A percentile compares a stretch with the other conserved stretches of the same genome.
Conservation (phyloP, 768 basidiomycete genomes). For the Tylopilus plumbeoviolaceoides region DNA sequence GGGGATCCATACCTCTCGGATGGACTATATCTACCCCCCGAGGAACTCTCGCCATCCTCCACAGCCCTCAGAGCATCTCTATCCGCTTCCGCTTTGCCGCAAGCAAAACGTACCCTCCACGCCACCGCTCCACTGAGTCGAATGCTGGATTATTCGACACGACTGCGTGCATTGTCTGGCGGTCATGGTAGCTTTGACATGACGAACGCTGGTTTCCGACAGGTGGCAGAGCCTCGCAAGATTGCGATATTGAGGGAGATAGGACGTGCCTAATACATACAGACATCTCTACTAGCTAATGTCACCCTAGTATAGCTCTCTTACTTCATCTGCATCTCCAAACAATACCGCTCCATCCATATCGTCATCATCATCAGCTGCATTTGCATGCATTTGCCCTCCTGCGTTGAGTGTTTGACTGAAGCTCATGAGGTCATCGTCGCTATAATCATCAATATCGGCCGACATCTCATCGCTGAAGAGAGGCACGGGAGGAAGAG, state of each 20-base stretch:
- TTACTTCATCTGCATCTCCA: slow-evolving; percentile 78
- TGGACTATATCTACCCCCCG: slow-evolving; percentile 71
- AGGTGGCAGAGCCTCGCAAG: slow-evolving; percentile 57
- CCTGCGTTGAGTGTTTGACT: slow-evolving; percentile 65
- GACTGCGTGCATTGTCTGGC: slow-evolving; percentile 75
- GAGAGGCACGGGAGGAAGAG: slow-evolving; percentile 40
- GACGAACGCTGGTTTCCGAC: slow-evolving; percentile 70
- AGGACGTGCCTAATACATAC: slow-evolving; percentile 52
- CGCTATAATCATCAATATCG: slow-evolving; percentile 33
- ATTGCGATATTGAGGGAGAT: slow-evolving; percentile 75
- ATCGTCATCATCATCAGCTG: slow-evolving; percentile 71
- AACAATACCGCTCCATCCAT: slow-evolving; percentile 71
- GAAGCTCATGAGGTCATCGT: slow-evolving; percentile 65
- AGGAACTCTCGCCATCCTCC: slow-evolving; percentile 71
- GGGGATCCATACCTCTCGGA: slow-evolving; percentile 48
- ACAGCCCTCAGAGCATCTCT: slow-evolving; percentile 28
- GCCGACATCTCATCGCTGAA: slow-evolving; percentile 35
- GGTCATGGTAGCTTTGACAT: slow-evolving; percentile 82
- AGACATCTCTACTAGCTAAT: slow-evolving; percentile 8
- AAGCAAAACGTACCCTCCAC: slow-evolving; percentile 59
- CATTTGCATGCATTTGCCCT: slow-evolving; percentile 53
- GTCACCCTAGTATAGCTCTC: slow-evolving; percentile 44
- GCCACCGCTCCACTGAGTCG: slow-evolving; percentile 75
- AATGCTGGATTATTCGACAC: slow-evolving; percentile 76
- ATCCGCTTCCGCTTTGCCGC: slow-evolving; percentile 31